phyloP scores from a whole-genome alignment of 2,329 filamentous ascomycete species.

The Podosphaera fusca region DNA sequence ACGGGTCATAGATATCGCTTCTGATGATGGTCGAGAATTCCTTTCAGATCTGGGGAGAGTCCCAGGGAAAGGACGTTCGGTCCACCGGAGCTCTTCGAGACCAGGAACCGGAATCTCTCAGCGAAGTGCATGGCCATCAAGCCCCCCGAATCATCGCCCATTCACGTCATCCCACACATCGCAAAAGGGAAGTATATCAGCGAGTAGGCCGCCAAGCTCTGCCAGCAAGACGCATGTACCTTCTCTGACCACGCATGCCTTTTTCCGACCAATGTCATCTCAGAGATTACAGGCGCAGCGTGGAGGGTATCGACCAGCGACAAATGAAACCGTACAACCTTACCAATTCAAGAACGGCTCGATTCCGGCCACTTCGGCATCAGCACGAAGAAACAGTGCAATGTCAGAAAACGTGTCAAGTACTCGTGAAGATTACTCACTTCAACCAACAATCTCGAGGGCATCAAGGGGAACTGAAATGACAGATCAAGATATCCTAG shows the following conservation, averaged over 20 bases:
- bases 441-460: neutral
- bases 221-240: constrained; percentile 73
- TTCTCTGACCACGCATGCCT: constrained; percentile 67
- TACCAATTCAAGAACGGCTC: neutral
- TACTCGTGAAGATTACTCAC: neutral
- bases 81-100: constrained; percentile 24
- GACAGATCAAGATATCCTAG: constrained; percentile 49
- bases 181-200: constrained; percentile 7
- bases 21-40: constrained; percentile 26
- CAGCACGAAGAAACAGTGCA: neutral
- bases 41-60: constrained; percentile 7
- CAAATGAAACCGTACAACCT: neutral
- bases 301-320: constrained; percentile 21
- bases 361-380: neutral
- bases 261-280: constrained; percentile 92
- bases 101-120: constrained; percentile 30
- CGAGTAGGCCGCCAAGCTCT: constrained; percentile 36
- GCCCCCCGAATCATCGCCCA: constrained; percentile 30
- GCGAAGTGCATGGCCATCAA: constrained; percentile 25
- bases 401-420: neutral
- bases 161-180: constrained; percentile 11
- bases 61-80: constrained; percentile 15
- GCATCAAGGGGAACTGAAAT: constrained; percentile 60
- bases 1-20: constrained; percentile 30
- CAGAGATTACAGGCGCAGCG: constrained; percentile 82